Base-by-base conservation (phyloP, 169 alveolate species). In the Plasmodium gallinaceum region DNA sequence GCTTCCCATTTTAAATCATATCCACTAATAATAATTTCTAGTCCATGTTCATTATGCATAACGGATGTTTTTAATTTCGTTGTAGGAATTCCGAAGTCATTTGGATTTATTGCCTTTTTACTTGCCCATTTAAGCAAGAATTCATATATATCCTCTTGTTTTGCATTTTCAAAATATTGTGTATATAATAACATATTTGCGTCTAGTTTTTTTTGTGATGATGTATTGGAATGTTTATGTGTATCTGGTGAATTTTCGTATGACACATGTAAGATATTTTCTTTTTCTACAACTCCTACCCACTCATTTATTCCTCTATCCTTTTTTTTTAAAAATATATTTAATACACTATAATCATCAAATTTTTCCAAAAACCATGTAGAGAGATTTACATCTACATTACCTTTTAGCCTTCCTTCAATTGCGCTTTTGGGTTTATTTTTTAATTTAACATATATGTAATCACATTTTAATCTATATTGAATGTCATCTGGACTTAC, bases 271-370 rank as follows among this genome's bases (percentile, higher is more conserved):
- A 85, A 18, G 0, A 85, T 71, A 26, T 68, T 60, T 57, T 85
- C 92, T 43, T 85, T 85, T 70, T 85, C 92, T 4, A 85, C 57
- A 57, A 85, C 87, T 8, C 92, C 92, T 32, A 85, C 92, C 92
- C 92, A 85, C 51, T 85, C 92, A 37, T 70, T 66, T 22, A 85
- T 85, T n/a, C 92, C 92, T 37, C 32, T 85, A 45, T 71, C 22
- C 51, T 85, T 85, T 52, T 85, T 85, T 73, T 85, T 85, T 65
- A 85, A 57, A 85, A 42, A 46, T 24, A 85, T 85, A 52, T 60
- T 85, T n/a, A 85, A 5, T 6, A 85, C 32, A 74, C 69, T 39
- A 51, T 46, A 70, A 48, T 71, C 75, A 10, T 54, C 16, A 20
- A 16, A 10, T 51, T 43, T 85, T 69, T 85, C 92, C 42, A 85